Conservation (phyloP, 208 protist species). For the Leishmania tarentolae region DNA sequence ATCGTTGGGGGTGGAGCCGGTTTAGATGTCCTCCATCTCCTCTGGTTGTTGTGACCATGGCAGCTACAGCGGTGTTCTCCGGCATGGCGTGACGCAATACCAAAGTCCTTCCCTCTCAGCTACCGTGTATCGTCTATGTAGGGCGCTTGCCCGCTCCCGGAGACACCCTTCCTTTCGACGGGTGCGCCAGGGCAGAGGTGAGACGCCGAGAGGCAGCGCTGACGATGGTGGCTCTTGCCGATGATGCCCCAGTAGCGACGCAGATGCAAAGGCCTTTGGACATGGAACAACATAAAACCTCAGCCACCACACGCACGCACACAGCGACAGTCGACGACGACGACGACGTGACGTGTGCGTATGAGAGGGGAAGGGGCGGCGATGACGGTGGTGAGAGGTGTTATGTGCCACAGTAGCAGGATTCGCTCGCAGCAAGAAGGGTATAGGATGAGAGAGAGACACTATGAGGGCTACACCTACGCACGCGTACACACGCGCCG, state of each 20-base stretch:
- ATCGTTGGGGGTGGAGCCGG: background rate
- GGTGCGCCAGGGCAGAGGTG: background rate
- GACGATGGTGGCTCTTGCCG: background rate
- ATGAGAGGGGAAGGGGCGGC: no score
- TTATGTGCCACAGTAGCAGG: background rate
- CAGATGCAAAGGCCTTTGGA: background rate
- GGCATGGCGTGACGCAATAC: background rate
- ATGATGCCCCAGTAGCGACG: background rate
- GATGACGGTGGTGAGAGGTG: background rate
- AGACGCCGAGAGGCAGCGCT: background rate
- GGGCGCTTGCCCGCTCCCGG: background rate
- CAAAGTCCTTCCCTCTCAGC: background rate
- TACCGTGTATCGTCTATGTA: background rate
- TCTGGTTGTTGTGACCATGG: background rate
- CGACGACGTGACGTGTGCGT: no score
- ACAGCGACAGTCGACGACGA: no score
- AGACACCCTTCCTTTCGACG: background rate
- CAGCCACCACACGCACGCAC: background rate
- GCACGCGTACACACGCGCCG: background rate
- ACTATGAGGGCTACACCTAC: background rate
- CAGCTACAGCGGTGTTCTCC: background rate
- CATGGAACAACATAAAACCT: background rate
- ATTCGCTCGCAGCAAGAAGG: background rate
- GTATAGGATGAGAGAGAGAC: background rate
- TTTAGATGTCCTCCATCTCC: background rate